A percentile compares a stretch with the other conserved stretches of the same genome.
Evolutionary conservation across 192 early-diverging fungal genomes (phyloP).

Genomic region (Coemansia guatemalensis): DNA sequence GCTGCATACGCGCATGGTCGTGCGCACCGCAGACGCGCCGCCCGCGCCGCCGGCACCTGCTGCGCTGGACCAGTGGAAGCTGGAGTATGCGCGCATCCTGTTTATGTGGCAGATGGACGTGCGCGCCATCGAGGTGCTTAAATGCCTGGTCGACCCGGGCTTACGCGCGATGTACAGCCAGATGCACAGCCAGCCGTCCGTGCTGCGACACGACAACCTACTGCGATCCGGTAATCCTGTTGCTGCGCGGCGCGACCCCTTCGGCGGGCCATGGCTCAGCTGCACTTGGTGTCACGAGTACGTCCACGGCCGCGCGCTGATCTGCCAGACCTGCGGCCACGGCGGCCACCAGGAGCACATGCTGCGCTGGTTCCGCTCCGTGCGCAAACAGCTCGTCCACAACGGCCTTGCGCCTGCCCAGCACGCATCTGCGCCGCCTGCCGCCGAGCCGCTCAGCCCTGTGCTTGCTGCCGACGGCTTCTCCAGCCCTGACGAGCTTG

Average conservation of each 20-base stretch:
- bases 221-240: conserved; percentile 26
- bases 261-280: conserved; percentile 36
- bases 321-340: conserved; percentile 51
- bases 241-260: not conserved
- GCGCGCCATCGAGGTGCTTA: conserved; percentile 48
- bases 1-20: conserved; percentile 17
- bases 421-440: not conserved
- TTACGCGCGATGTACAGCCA: conserved; percentile 29
- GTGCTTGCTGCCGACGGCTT: not conserved
- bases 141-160: conserved; percentile 30
- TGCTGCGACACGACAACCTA: conserved; percentile 34
- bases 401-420: conserved; percentile 22
- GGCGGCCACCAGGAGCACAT: conserved; percentile 55
- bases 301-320: conserved; percentile 49
- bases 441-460: not conserved
- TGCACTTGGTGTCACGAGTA: conserved; percentile 54
- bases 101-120: conserved; percentile 43
- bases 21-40: conserved; percentile 11
- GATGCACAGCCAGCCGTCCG: conserved; percentile 44
- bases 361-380: conserved; percentile 41
- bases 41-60: conserved; percentile 8
- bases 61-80: conserved; percentile 49
- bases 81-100: conserved; percentile 43
- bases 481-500: not conserved
- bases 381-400: conserved; percentile 30